Evolutionary conservation across 2,329 filamentous ascomycete species (phyloP), one percentile per base, ranked within the genome.

Genomic region (Xylaria multiplex): DNA sequence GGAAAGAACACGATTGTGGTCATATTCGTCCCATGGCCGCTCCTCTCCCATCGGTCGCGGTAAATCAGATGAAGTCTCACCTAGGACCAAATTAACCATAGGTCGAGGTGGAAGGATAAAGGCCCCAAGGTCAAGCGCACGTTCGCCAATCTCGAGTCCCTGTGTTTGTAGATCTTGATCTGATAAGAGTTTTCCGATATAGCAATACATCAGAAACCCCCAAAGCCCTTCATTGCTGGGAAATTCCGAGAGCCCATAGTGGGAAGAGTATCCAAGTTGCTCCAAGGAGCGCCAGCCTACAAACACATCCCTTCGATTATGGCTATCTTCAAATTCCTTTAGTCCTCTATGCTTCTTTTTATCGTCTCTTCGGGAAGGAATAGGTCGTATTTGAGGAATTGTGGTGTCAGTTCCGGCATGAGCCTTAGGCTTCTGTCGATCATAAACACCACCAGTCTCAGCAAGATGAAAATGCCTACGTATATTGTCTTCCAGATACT

Each of bases 161-260:
- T 66, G 62, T 3, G 64, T 42, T 6, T 58, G 46, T 14, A 73
- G 53, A 52, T 74, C 71, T 42, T 48, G 42, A 37, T 74, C 62
- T 1, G 30, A 43, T n/a, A 53, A 37, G 8, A 69, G 19, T 14
- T 27, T 61, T 24, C 72, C 71, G 27, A 75, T 59, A 9, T 68
- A 59, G 40, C 67, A 68, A 55, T 70, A 75, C n/a, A 72, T 35
- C 14, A 70, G 11, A 49, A 71, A 70, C 3, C 70, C 66, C 69
- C 68, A 71, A 8, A 59, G 13, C 5, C 46, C 30, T 2, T 42
- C n/a, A 11, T 9, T 14, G 16, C 6, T 2, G 14, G 27, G 16
- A 27, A 6, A 37, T 2, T 11, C 7, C n/a, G 53, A 45, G 22
- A 45, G 24, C 1, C 48, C 27, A 27, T 14, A 37, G 35, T 5